Evolutionary conservation across 2,329 filamentous ascomycete species (phyloP).

Genomic region (Fusarium concolor): DNA sequence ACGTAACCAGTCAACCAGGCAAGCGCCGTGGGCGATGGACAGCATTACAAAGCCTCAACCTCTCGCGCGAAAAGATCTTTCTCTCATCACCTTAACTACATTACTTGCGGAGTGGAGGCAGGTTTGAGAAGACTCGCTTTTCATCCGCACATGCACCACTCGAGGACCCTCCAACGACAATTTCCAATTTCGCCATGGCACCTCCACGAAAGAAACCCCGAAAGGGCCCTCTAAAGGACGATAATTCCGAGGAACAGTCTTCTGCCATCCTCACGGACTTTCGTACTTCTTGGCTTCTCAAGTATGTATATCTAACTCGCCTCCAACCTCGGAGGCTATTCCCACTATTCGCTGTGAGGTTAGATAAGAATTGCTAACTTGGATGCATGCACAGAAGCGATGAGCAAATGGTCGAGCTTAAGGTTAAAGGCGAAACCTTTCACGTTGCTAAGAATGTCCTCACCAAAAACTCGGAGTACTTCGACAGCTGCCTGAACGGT

Average conservation of each 20-base stretch:
- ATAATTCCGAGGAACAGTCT: constrained; percentile 38
- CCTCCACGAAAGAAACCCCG: constrained; percentile 38
- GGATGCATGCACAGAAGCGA: constrained; percentile 40
- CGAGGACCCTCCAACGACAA: no score
- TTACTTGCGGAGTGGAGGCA: neutral
- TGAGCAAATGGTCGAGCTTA: constrained; percentile 49
- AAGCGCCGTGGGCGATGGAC: neutral
- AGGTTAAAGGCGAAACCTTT: constrained; percentile 47
- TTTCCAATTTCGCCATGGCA: constrained; percentile 12
- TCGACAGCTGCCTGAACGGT: constrained; percentile 46
- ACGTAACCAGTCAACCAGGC: neutral
- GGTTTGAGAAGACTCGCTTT: neutral
- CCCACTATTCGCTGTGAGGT: neutral
- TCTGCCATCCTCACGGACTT: constrained; percentile 46
- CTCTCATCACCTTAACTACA: neutral
- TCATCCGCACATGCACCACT: neutral
- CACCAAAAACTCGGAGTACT: constrained; percentile 51
- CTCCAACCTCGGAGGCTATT: neutral
- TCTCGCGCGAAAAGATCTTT: neutral
- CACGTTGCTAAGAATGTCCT: constrained; percentile 49
- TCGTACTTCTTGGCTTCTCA: constrained; percentile 51
- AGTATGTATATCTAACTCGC: constrained; percentile 42
- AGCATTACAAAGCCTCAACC: neutral
- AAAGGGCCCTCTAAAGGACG: constrained; percentile 23
- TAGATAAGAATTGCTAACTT: constrained; percentile 3